A percentile compares a stretch with the other conserved stretches of the same genome.
Evolutionary conservation across 768 basidiomycete genomes (phyloP).

Genomic region (Termitomyces sp.): DNA sequence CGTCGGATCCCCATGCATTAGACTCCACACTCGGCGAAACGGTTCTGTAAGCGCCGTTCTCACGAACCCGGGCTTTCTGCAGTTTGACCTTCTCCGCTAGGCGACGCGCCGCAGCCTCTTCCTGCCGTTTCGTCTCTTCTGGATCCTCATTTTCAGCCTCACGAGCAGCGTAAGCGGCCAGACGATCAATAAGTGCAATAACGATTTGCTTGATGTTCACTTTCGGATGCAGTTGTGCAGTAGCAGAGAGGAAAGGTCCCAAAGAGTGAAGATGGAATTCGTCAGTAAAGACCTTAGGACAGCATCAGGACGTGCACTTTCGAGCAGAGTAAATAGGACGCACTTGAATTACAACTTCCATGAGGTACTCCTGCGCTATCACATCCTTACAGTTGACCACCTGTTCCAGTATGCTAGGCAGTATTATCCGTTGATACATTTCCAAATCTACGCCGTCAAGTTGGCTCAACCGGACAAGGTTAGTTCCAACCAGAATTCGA

Average conservation of each 20-base stretch:
- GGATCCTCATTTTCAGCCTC: conserved; percentile 97
- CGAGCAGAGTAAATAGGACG: conserved; percentile 17
- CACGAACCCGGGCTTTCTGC: conserved; percentile 65
- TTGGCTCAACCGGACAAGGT: conserved; percentile 92
- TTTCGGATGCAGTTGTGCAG: conserved; percentile 94
- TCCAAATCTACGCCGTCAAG: conserved; percentile 95
- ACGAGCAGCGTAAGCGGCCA: conserved; percentile 93
- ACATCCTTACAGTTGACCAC: conserved; percentile 98
- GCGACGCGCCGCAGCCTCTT: conserved; percentile 88
- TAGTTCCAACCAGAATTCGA: conserved; percentile 95
- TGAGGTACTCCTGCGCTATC: conserved; percentile 97
- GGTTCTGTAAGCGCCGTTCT: conserved; percentile 39
- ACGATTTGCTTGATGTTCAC: conserved; percentile 99
- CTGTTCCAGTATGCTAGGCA: conserved; percentile 94
- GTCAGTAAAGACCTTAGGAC: conserved; percentile 88
- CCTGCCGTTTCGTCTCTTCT: conserved; percentile 89
- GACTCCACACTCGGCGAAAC: conserved; percentile 37
- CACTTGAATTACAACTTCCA: conserved; percentile 99
- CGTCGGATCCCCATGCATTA: conserved; percentile 42
- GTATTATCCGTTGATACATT: conserved; percentile 82
- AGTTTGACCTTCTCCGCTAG: conserved; percentile 83
- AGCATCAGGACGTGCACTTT: conserved; percentile 5
- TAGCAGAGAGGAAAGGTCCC: conserved; percentile 94
- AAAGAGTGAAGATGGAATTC: conserved; percentile 97
- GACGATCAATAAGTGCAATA: conserved; percentile 93